Conservation (phyloP, 164 flowering plant species). For the Sextonia rubra region DNA sequence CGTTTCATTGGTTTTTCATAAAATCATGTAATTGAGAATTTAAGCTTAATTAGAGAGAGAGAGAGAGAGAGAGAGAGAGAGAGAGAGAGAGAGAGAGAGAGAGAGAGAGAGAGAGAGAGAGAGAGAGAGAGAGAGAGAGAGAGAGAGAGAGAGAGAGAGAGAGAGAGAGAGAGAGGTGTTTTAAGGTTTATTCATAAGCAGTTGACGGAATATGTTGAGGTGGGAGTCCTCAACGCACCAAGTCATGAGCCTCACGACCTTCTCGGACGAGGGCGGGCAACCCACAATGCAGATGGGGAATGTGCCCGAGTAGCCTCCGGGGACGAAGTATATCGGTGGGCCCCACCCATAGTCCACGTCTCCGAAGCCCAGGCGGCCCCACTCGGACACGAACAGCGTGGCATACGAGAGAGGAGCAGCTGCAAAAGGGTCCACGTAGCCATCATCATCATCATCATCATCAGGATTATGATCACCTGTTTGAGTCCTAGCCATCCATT, state of each 20-base stretch:
- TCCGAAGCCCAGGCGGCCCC: slow-evolving; percentile 61
- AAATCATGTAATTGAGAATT: too few relatives aligned
- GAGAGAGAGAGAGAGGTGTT: too few relatives aligned
- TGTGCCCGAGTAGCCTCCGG: slow-evolving; percentile 45
- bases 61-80: too few relatives aligned
- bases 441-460: slow-evolving; percentile 1
- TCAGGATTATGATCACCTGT: too few relatives aligned
- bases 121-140: too few relatives aligned
- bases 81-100: too few relatives aligned
- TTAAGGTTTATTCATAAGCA: slow-evolving; percentile 12
- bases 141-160: too few relatives aligned
- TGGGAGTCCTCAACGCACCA: slow-evolving; percentile 50
- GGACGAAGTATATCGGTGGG: slow-evolving; percentile 47
- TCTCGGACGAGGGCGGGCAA: slow-evolving; percentile 32
- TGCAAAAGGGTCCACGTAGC: slow-evolving; percentile 38
- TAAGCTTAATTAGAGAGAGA: too few relatives aligned
- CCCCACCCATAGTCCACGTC: slow-evolving; percentile 68
- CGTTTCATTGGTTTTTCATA: too few relatives aligned
- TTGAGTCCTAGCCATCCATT: slow-evolving; percentile 30
- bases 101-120: too few relatives aligned
- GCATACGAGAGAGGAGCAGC: slow-evolving; percentile 32
- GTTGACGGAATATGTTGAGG: slow-evolving; percentile 30
- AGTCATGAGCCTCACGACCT: slow-evolving; percentile 57
- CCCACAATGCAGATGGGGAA: slow-evolving; percentile 53
- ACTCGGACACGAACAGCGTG: slow-evolving; percentile 61